Evolutionary conservation across 2,329 filamentous ascomycete genomes (phyloP).

Genomic region (Ascochyta rabiei): DNA sequence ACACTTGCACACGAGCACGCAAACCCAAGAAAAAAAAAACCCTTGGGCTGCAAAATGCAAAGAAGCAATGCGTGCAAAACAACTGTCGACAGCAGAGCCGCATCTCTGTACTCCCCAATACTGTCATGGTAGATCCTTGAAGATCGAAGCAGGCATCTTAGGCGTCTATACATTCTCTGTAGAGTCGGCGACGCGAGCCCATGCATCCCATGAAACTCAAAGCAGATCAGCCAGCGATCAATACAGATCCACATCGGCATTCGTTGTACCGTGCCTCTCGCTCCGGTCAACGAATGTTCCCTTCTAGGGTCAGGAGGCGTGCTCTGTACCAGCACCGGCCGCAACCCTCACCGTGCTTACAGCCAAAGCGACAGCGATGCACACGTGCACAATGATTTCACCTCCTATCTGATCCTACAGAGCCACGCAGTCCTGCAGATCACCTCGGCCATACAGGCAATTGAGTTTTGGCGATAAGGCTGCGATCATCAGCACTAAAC

Average conservation of each 20-base stretch:
- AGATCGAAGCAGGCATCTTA: background rate
- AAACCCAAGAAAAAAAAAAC: background rate
- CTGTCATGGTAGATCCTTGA: background rate
- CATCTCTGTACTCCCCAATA: conserved; percentile 3
- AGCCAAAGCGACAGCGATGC: background rate
- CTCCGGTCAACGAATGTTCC: background rate
- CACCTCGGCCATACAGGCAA: background rate
- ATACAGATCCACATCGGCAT: background rate
- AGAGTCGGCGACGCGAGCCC: background rate
- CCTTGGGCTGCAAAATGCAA: background rate
- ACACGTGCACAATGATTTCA: background rate
- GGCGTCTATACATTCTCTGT: background rate
- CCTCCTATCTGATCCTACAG: background rate
- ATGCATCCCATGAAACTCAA: conserved; percentile 7
- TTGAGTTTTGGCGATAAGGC: conserved; percentile 1
- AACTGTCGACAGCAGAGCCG: background rate
- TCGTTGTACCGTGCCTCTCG: background rate
- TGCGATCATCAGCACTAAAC: background rate
- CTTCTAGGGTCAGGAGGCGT: background rate
- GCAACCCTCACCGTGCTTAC: background rate
- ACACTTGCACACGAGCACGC: background rate
- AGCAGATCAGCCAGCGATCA: conserved; percentile 5
- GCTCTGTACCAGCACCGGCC: background rate
- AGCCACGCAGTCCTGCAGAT: background rate
- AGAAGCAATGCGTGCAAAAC: background rate